These are phyloP conservation scores for Pseudophaeomoniella oleicola DNA, from an alignment of 2,329 filamentous ascomycete species.

Conservation along the genomic window DNA sequence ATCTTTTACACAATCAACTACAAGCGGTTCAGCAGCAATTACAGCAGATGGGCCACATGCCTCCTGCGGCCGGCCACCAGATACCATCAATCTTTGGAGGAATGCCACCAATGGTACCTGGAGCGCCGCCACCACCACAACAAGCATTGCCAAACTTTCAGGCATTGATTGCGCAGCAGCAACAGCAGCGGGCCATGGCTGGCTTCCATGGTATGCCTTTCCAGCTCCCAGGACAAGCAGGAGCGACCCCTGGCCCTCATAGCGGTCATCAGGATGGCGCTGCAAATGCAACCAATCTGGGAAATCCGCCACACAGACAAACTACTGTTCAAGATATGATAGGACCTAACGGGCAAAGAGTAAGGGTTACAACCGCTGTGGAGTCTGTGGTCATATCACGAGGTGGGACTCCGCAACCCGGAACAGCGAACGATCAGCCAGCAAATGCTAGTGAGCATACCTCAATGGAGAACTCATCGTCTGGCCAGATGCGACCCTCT, in stretches of 20 bases:
- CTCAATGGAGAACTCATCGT: too few relatives aligned
- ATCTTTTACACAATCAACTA: constrained; percentile 4
- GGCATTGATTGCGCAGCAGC: not conserved
- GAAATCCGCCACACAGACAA: not conserved
- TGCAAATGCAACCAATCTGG: not conserved
- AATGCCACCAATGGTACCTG: not conserved
- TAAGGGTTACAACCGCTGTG: constrained; percentile 2
- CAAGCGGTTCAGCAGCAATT: constrained; percentile 6
- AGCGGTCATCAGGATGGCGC: not conserved
- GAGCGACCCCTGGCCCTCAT: not conserved
- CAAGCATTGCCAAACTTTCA: not conserved
- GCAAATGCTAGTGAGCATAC: too few relatives aligned
- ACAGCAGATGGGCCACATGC: constrained; percentile 4
- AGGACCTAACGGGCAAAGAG: constrained; percentile 7
- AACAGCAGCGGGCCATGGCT: too few relatives aligned
- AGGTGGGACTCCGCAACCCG: not conserved
- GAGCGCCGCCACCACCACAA: not conserved
- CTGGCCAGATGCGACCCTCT: too few relatives aligned
- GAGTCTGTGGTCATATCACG: not conserved
- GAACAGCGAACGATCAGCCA: not conserved
- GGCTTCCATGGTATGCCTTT: not conserved
- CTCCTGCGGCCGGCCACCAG: not conserved
- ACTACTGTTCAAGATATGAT: constrained; percentile 4
- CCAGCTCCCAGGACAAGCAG: not conserved
- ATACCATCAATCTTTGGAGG: not conserved